These are phyloP conservation scores for Botrytis sinoallii DNA, from an alignment of 2,329 filamentous ascomycete genomes.

Conservation along the genomic window DNA sequence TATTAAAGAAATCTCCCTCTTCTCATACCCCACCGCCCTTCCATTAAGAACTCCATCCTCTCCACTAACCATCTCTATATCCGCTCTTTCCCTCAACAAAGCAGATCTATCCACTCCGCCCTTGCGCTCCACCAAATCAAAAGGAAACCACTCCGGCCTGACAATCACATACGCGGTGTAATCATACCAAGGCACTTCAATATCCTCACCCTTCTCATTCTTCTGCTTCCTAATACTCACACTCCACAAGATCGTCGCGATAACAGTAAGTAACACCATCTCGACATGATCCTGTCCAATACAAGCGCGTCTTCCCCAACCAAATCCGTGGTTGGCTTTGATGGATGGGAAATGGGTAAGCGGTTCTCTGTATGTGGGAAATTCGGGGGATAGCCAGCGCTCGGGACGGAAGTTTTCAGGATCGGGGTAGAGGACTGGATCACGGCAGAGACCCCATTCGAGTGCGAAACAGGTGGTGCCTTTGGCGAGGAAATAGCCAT, in stretches of 20 bases:
- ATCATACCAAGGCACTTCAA: conserved; percentile 4
- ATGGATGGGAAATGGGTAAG: conserved; percentile 37
- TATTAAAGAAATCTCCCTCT: conserved; percentile 2
- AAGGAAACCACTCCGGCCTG: conserved; percentile 16
- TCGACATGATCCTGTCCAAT: conserved; percentile 50
- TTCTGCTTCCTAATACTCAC: conserved; percentile 9
- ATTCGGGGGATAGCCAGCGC: conserved; percentile 14
- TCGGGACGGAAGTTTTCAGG: conserved; percentile 45
- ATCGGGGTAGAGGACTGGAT: conserved; percentile 41
- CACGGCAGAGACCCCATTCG: conserved; percentile 28
- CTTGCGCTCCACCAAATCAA: conserved; percentile 1
- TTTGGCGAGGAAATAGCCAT: conserved; percentile 33
- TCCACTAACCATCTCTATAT: conserved; percentile 13
- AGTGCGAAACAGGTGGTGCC: conserved; percentile 40
- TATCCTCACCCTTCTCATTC: conserved; percentile 7
- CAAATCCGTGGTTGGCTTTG: conserved; percentile 48
- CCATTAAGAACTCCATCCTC: conserved; percentile 8
- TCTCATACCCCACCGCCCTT: neutral
- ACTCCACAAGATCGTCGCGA: conserved; percentile 14
- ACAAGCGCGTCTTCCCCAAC: conserved; percentile 52
- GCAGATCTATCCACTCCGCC: neutral
- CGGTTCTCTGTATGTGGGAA: conserved; percentile 42
- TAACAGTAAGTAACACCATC: conserved; percentile 6
- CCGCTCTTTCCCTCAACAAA: neutral
- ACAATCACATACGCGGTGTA: conserved; percentile 17